Evolutionary conservation across 1,139 yeast species (phyloP), one percentile per base, ranked within the genome.

Genomic region (Geotrichum cucujoidarum): DNA sequence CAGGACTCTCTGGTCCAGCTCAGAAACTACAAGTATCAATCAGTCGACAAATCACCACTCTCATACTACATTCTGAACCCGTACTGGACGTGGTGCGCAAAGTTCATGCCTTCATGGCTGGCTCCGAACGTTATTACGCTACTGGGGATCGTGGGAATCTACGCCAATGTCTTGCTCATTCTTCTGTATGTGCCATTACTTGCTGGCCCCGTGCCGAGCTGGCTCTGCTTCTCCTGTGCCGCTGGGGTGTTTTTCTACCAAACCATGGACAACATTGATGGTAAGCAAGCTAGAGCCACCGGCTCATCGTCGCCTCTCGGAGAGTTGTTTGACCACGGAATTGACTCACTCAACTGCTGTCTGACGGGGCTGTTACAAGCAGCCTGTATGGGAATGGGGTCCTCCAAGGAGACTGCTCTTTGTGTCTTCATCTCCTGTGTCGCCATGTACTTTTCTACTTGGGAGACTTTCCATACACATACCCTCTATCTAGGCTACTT

Each of bases 261-360:
- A 61, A 84, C 94, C 1, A 82, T 84, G 70, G 94, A 84, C 66
- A 88, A 88, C 30, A 81, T 89, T 60, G 94, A 84, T 62, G 94
- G 94, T 10, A 80, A 83, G 57, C 94, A 84, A 64, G 94, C 94
- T 14, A 73, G 94, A 57, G 65, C 78, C 58, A 84, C 92, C 0
- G 85, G 85, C 27, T 85, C 83, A 59, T 75, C 83, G 51, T 86
- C 90, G 2, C 92, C 94, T 2, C 70, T 84, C 55, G 94, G 92
- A 14, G 92, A 84, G 65, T 72, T 84, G 53, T 84, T 84, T 61
- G 94, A 84, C 65, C 94, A 84, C 59, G 85, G 89, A 24, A 79
- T 84, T 51, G 94, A 84, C 65, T 84, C 92, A 2, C 74, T 84
- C 59, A 84, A 84, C 64, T 83, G 74, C 55, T 60, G 69, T 30